phyloP scores from a whole-genome alignment of 176 grass and related monocot species.

The Ensete ventricosum region DNA sequence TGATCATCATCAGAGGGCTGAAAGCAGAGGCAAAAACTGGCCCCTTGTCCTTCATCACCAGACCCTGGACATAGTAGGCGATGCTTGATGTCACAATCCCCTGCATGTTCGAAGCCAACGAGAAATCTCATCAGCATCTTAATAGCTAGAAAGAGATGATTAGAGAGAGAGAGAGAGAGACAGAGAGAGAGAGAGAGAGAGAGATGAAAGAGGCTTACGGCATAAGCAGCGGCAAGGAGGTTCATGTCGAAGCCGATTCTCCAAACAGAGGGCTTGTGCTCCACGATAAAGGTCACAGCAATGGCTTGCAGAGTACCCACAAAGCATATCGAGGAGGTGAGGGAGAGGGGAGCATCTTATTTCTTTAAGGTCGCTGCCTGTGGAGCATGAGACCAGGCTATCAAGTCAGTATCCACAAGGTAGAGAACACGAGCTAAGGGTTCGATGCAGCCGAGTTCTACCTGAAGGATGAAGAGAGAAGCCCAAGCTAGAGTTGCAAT shows the following conservation, averaged over 20 bases:
- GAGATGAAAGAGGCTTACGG: slow-evolving; percentile 39
- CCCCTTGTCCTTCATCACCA: slow-evolving; percentile 69
- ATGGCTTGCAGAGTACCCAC: slow-evolving; percentile 90
- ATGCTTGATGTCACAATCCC: slow-evolving; percentile 97
- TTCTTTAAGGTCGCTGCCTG: slow-evolving; percentile 77
- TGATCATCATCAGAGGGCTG: slow-evolving; percentile 97
- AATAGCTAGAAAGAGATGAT: not conserved
- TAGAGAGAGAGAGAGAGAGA: slow-evolving; percentile 1
- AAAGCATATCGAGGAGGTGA: slow-evolving; percentile 79
- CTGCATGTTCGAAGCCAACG: slow-evolving; percentile 25
- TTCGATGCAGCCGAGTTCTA: slow-evolving; percentile 1
- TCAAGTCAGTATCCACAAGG: no score
- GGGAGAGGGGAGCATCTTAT: slow-evolving; percentile 78
- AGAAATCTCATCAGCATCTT: slow-evolving; percentile 1
- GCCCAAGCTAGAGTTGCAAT: slow-evolving; percentile 93
- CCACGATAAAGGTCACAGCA: slow-evolving; percentile 77
- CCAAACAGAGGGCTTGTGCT: slow-evolving; percentile 61
- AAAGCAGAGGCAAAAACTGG: slow-evolving; percentile 94
- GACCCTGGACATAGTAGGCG: slow-evolving; percentile 97
- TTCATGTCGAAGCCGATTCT: slow-evolving; percentile 95
- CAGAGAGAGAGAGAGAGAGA: slow-evolving; percentile 16
- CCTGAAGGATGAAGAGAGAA: slow-evolving; percentile 92
- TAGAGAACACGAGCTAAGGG: no score
- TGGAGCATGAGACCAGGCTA: not conserved
- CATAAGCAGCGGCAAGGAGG: slow-evolving; percentile 88